A percentile compares a stretch with the other conserved stretches of the same genome.
Conservation (phyloP, 106 monocot genomes). For the Allium cepa region DNA sequence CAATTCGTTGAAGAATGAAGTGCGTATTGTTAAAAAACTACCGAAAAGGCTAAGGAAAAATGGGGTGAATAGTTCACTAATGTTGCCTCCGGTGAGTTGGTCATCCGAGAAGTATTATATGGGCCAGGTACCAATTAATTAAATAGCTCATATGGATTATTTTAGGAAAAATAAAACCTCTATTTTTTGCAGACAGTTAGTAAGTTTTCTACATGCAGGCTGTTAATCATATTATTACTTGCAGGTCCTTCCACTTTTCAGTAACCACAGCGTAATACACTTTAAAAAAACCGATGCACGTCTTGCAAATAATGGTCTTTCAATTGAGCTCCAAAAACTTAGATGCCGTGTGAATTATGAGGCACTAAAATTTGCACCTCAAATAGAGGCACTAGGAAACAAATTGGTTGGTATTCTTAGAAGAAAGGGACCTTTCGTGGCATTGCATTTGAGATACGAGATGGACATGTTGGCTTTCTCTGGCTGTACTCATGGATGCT, state of each 20-base stretch:
- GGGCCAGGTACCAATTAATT: conserved; percentile 41
- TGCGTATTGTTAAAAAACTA: conserved; percentile 65
- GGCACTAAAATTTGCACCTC: conserved; percentile 77
- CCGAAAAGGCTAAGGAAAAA: conserved; percentile 45
- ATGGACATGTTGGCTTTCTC: conserved; percentile 99
- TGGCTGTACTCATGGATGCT: conserved; percentile 90
- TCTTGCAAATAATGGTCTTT: conserved; percentile 85
- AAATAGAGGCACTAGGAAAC: conserved; percentile 79
- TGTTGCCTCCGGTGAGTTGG: conserved; percentile 88
- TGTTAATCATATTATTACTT: not conserved
- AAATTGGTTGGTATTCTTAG: conserved; percentile 59
- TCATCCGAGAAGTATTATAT: conserved; percentile 90
- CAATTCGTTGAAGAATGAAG: conserved; percentile 73
- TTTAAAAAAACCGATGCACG: conserved; percentile 96
- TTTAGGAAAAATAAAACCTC: not conserved
- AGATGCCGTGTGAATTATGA: conserved; percentile 91
- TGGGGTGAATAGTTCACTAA: conserved; percentile 17
- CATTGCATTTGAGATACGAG: conserved; percentile 96
- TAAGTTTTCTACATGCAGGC: no score
- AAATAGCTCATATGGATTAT: no score
- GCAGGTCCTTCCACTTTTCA: conserved; percentile 88
- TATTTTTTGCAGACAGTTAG: not conserved
- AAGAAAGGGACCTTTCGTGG: conserved; percentile 56
- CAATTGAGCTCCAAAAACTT: conserved; percentile 68
- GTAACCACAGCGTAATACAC: conserved; percentile 62